Evolutionary conservation across 345 rosid genomes (phyloP), one percentile per base, ranked within the genome.

Genomic region (Orychophragmus violaceus): DNA sequence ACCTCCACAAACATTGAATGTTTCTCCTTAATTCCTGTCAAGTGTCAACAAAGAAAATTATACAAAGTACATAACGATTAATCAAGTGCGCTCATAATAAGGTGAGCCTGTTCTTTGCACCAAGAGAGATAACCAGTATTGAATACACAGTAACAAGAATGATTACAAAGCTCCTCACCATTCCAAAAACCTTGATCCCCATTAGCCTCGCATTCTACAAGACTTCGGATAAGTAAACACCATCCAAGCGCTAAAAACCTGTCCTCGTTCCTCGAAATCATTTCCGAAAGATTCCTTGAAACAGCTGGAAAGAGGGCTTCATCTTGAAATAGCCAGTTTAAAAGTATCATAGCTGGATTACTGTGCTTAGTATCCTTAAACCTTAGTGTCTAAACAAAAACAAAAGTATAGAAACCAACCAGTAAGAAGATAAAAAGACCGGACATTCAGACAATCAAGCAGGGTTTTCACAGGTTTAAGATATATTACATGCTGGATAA

Each of bases 311-410:
- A 91, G 66, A 85, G 74, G 61, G 79, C 49, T 48, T 78, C 96
- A 48, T 87, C 95, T 80, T 80, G 84, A 71, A 84, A 89, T 24
- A 89, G 79, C 95, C 96, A 85, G 51, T 78, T 74, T 0, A 91
- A 60, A 37, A 91, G 82, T 48, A 81, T 68, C 74, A 89, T 52
- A 60, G 81, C 83, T 72, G 84, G 87, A 25, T 33, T 79, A 49
- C 82, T 68, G 14, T 71, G 81, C 78, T 79, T 87, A 8, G 35
- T 64, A 25, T 79, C 87, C 77, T 81, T 87, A 64, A 62, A 81
- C 83, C 72, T 81, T 73, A 85, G 58, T 8, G 85, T 78, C 97
- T 91, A 81, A 53, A 41, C 39, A 63, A 41, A 11, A 17, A 67
- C 2, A 36, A 3, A 17, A 46, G 51, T 6, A 56, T 25, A 33